Conservation (phyloP, 495 filamentous ascomycete species). For the Cercophora sp. region DNA sequence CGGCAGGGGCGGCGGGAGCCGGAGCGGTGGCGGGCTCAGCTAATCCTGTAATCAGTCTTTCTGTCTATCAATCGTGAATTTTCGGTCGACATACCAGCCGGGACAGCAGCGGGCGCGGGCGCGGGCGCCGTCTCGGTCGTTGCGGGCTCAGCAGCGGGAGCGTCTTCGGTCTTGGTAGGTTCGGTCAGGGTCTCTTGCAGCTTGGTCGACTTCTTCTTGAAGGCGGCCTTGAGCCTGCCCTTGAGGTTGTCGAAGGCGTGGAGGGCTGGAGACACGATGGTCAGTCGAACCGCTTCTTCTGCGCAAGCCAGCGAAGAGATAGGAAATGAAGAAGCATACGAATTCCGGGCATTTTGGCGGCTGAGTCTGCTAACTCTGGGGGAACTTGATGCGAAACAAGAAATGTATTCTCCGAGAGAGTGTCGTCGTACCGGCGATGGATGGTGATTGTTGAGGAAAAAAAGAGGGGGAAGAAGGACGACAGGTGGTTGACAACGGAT, state of each 20-base stretch:
- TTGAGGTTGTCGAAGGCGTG: slow-evolving; percentile 31
- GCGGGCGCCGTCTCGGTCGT: slow-evolving; percentile 8
- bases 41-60: not conserved
- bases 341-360: slow-evolving; percentile 29
- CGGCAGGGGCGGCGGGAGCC: not conserved
- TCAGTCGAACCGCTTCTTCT: not conserved
- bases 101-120: slow-evolving; percentile 9
- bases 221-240: slow-evolving; percentile 34
- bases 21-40: not conserved
- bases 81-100: slow-evolving; percentile 4
- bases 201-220: slow-evolving; percentile 23
- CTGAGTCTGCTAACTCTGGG: not conserved
- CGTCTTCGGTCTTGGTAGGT: not conserved
- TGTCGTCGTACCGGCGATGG: not conserved
- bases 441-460: not conserved
- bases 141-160: slow-evolving; percentile 7
- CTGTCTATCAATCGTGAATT: not conserved
- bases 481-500: not conserved
- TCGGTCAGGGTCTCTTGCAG: not conserved
- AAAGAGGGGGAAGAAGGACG: not conserved
- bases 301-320: not conserved
- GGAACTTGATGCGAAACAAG: not conserved
- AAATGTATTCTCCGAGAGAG: not conserved
- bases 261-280: slow-evolving; percentile 17
- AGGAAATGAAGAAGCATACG: slow-evolving; percentile 18